Percentiles rank a stretch among this genome's conserved stretches.
phyloP scores from a whole-genome alignment of 1,139 yeast species.

The Pichia sp. region DNA sequence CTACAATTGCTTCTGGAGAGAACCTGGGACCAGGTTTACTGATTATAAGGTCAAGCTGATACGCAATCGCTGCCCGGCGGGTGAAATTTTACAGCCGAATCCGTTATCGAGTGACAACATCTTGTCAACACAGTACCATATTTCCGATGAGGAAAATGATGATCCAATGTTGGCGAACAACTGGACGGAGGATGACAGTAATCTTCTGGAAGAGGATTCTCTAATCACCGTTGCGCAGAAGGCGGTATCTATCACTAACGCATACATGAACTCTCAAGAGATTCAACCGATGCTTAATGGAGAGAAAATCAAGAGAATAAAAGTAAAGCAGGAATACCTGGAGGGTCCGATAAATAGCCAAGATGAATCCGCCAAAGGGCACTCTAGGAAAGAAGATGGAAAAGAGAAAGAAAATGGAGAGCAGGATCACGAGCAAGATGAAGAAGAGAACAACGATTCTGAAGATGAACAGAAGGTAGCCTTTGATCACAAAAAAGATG shows the following conservation, averaged over 20 bases:
- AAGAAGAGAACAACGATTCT: conserved; percentile 1
- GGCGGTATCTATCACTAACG: conserved; percentile 12
- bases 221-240: conserved; percentile 7
- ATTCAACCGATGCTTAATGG: background rate
- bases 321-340: background rate
- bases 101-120: background rate
- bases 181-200: background rate
- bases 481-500: background rate
- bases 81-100: conserved; percentile 5
- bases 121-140: background rate
- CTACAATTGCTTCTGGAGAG: conserved; percentile 18
- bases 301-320: background rate
- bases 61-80: background rate
- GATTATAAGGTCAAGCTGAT: conserved; percentile 9
- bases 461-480: background rate
- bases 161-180: background rate
- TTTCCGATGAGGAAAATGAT: conserved; percentile 1
- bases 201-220: background rate
- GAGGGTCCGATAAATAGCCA: no score
- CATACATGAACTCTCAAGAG: conserved; percentile 6
- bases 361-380: background rate
- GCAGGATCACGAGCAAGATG: conserved; percentile 1
- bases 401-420: background rate
- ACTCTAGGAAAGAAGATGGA: background rate
- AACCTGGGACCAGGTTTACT: conserved; percentile 15